Base-by-base conservation (phyloP, 148 eudicot genomes). In the Cornus florida region DNA sequence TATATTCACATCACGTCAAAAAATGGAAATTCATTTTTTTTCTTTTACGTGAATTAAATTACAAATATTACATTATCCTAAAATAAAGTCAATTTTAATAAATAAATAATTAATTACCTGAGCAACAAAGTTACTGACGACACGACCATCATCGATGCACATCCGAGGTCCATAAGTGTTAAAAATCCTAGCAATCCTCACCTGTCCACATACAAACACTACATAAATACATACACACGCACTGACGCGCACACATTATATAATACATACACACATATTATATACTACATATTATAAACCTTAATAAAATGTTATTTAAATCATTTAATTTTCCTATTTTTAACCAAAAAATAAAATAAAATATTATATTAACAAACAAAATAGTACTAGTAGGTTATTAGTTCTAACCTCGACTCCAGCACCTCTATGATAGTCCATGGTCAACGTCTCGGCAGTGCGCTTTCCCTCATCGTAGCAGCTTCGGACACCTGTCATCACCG, bases 121-220 rank as follows among this genome's bases (percentile, higher is more conserved):
- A 62, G 99, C 99, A 80, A 96, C 98, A 79, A 96, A 96, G 86
- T 96, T 96, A 83, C 99, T 94, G 67, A 96, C 99, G 60, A 96
- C 99, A 75, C 99, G 98, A 5, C 99, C 99, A 87, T 96, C 99
- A 75, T 96, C 99, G 64, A 96, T 96, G 86, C 95, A 94, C 99
- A 96, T 96, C 67, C 99, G 84, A 69, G 99, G 99, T 0, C 99
- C 99, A 62, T 96, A 96, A 3, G 99, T 96, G 83, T 96, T 96
- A 77, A 96, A 96, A 76, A 96, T 96, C 93, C 99, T 91, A 71
- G 99, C 99, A 82, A 96, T 94, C 83, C 99, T 91, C 73, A 96
- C 99, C 99, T 96, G 87, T 56, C 75, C 69, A 75, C 32, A 53
- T 67, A 64, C 43, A 39, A 39, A 39, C 43, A 39, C 43, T 39